A percentile compares a stretch with the other conserved stretches of the same genome.
These are phyloP conservation scores for Grigorovia transvaalensis DNA, from an alignment of 805 yeast genomes.

Conservation along the genomic window DNA sequence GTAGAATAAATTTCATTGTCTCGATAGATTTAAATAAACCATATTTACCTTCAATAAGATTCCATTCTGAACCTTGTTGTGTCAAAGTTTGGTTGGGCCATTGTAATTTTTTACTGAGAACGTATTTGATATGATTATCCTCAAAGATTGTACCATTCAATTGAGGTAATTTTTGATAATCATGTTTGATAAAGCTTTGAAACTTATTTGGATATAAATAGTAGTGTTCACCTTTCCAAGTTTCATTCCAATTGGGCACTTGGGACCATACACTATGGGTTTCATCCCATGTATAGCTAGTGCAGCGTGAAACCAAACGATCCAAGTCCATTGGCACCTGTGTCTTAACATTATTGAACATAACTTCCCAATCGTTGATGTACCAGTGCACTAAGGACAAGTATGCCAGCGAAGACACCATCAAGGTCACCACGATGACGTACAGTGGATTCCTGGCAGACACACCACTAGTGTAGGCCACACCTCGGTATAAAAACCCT, in stretches of 20 bases:
- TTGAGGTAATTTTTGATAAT: conserved; percentile 8
- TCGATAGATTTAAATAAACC: not conserved
- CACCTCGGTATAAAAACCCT: not conserved
- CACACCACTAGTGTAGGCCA: not conserved
- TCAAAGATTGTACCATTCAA: conserved; percentile 22
- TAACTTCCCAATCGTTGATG: conserved; percentile 33
- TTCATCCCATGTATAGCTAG: not conserved
- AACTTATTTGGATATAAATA: conserved; percentile 23
- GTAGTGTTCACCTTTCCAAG: conserved; percentile 13
- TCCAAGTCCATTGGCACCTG: conserved; percentile 5
- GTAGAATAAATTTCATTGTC: not conserved
- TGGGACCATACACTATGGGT: not conserved
- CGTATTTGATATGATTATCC: conserved; percentile 13
- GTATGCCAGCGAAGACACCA: conserved; percentile 73
- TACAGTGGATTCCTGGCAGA: conserved; percentile 84
- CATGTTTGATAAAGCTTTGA: conserved; percentile 7
- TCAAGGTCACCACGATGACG: conserved; percentile 57
- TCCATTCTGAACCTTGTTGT: conserved; percentile 45
- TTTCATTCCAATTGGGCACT: not conserved
- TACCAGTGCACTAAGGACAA: conserved; percentile 62
- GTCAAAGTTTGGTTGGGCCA: conserved; percentile 15
- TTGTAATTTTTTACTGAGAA: conserved; percentile 15
- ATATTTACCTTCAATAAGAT: conserved; percentile 25
- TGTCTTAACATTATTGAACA: conserved; percentile 12
- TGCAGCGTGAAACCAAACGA: not conserved